Evolutionary conservation across 768 basidiomycete genomes (phyloP).

Genomic region (Tulasnella sp.): DNA sequence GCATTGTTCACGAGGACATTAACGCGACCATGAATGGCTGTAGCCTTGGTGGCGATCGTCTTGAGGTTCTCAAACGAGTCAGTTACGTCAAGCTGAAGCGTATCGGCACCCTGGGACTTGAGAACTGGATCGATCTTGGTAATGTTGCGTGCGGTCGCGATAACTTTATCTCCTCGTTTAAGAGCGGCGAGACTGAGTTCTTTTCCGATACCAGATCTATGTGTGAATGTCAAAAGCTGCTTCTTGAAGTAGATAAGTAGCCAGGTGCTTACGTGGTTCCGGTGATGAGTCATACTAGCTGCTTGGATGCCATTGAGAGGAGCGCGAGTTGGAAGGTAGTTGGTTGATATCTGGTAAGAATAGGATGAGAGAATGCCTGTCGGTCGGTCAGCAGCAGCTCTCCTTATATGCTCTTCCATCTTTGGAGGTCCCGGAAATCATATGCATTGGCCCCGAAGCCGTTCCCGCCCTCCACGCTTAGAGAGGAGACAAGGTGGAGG

Average conservation of each 20-base stretch:
- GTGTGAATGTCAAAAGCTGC: neutral
- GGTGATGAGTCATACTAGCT: conserved; percentile 24
- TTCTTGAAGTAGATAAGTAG: neutral
- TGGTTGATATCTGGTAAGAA: too few species aligned
- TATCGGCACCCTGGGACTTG: conserved; percentile 30
- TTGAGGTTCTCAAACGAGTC: conserved; percentile 28
- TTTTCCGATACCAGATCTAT: conserved; percentile 31
- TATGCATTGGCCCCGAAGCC: too few species aligned
- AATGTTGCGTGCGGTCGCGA: conserved; percentile 27
- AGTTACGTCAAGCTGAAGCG: conserved; percentile 30
- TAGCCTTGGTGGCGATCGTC: conserved; percentile 29
- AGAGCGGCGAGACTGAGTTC: conserved; percentile 26
- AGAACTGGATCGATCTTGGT: conserved; percentile 27
- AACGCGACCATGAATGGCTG: conserved; percentile 32
- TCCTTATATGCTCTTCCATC: too few species aligned
- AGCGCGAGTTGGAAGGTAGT: too few species aligned
- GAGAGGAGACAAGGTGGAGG: too few species aligned
- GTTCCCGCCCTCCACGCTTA: too few species aligned
- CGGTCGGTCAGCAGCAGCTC: too few species aligned
- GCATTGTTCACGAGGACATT: conserved; percentile 41
- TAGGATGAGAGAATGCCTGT: too few species aligned
- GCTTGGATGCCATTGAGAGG: neutral
- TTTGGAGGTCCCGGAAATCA: too few species aligned
- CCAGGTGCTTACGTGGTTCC: conserved; percentile 24
- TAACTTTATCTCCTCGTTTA: conserved; percentile 26